Evolutionary conservation across 2,329 filamentous ascomycete species (phyloP), one percentile per base, ranked within the genome.

Genomic region (Verticillium nonalfalfae): DNA sequence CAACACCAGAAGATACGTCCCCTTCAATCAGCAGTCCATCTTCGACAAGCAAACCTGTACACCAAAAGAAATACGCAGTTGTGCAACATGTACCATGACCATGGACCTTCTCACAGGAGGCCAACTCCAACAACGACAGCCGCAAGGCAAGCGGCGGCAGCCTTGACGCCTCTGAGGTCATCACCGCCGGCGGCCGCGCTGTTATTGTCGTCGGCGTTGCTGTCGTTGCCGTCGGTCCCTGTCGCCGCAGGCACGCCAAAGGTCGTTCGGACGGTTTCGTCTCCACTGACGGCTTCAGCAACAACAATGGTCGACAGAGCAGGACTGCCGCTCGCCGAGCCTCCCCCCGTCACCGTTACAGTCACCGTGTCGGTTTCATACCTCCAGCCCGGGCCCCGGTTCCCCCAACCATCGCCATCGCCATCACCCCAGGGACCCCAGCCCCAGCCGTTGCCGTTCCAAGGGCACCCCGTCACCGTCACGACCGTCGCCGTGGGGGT

Each of bases 391-490:
- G 65, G 60, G 2, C 62, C 60, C 58, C 63, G 56, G 39, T 62
- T 34, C 26, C 61, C 61, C 66, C 66, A 68, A 61, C 65, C 65
- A 3, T 59, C 62, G 21, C 61, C 59, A 54, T 59, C 62, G 21
- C 61, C 59, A 54, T 63, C 64, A 7, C 61, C 63, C 67, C 68
- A 68, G 58, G 65, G 67, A 15, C 66, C 66, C 45, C 45, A 50
- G 21, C 45, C 45, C 63, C 63, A 64, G 14, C 52, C 61, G 40
- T 64, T 60, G 60, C 66, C 68, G 34, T 68, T 60, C 60, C 68
- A 68, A 5, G 68, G 66, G 57, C 68, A 70, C 3, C 67, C 67
- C 9, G 68, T 69, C 18, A 69, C 65, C 15, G 68, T 68, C 33
- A 69, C 68, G 18, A 18, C 18, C n/a, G 45, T 26, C 15, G 40